These are phyloP conservation scores for Plasmodium chabaudi DNA, from an alignment of 169 alveolate genomes.

Conservation along the genomic window DNA sequence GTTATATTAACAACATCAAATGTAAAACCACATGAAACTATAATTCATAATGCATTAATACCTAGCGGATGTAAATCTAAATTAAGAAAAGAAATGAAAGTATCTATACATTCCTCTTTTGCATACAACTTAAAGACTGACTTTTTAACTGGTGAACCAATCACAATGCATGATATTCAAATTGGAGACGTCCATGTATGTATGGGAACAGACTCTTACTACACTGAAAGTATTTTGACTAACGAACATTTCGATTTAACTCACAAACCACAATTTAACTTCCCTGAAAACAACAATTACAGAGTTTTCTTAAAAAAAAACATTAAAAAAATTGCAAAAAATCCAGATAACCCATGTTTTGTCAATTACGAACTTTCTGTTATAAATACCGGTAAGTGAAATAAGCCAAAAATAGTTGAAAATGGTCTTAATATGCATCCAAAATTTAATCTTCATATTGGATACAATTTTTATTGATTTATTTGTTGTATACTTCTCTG, in stretches of 20 bases:
- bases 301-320: constrained; percentile 35
- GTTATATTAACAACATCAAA: constrained; percentile 10
- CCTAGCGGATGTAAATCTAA: background rate
- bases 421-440: background rate
- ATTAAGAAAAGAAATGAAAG: constrained; percentile 19
- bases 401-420: background rate
- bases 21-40: background rate
- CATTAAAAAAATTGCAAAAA: background rate
- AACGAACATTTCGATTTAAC: constrained; percentile 24
- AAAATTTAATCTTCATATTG: background rate
- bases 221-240: constrained; percentile 9
- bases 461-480: too few species aligned
- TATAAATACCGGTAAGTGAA: constrained; percentile 16
- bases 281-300: constrained; percentile 11
- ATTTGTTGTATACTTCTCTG: too few species aligned
- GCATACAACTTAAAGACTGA: constrained; percentile 15
- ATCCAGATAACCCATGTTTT: constrained; percentile 20
- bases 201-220: constrained; percentile 37
- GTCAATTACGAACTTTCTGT: constrained; percentile 21
- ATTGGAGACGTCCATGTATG: constrained; percentile 12
- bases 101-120: constrained; percentile 13
- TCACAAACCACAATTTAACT: constrained; percentile 31
- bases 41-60: constrained; percentile 20
- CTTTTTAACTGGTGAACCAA: constrained; percentile 17
- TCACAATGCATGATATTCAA: constrained; percentile 8